Evolutionary conservation across 2,329 filamentous ascomycete species (phyloP).

Genomic region (Trichocomaceae sp.): DNA sequence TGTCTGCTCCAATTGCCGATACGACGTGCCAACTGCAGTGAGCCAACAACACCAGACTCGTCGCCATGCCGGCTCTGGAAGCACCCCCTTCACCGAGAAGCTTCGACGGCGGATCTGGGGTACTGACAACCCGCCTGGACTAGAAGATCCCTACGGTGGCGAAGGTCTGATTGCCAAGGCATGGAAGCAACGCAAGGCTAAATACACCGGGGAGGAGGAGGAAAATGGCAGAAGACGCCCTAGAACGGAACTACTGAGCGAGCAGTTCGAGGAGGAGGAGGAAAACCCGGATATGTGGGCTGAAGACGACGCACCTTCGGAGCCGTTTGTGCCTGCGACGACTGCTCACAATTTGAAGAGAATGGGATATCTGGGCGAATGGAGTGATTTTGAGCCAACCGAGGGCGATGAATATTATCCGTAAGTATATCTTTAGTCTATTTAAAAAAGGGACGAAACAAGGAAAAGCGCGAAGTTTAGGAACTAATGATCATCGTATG

Average conservation of each 20-base stretch:
- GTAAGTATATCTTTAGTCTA: slow-evolving; percentile 34
- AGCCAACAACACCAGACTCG: slow-evolving; percentile 30
- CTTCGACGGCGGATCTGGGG: slow-evolving; percentile 46
- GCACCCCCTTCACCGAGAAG: slow-evolving; percentile 38
- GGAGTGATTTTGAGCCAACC: slow-evolving; percentile 31
- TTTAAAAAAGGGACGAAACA: no score
- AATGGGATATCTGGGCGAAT: slow-evolving; percentile 46
- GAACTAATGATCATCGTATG: not conserved
- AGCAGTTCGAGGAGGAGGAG: slow-evolving; percentile 15
- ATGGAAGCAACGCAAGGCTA: slow-evolving; percentile 17
- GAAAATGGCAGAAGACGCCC: not conserved
- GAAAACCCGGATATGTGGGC: not conserved
- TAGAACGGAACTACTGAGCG: not conserved
- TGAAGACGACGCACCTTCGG: slow-evolving; percentile 12
- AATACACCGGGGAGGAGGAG: slow-evolving; percentile 19
- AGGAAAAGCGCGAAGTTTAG: not conserved
- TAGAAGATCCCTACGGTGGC: slow-evolving; percentile 44
- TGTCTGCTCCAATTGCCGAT: slow-evolving; percentile 36
- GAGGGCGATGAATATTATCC: slow-evolving; percentile 35
- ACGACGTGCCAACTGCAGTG: slow-evolving; percentile 28
- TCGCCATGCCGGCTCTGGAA: slow-evolving; percentile 28
- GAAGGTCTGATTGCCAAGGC: slow-evolving; percentile 28
- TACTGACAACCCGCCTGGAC: slow-evolving; percentile 44
- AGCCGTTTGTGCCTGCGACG: slow-evolving; percentile 41
- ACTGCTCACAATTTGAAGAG: slow-evolving; percentile 49